phyloP scores from a whole-genome alignment of 768 basidiomycete genomes.

The Coprinopsis cinerea region DNA sequence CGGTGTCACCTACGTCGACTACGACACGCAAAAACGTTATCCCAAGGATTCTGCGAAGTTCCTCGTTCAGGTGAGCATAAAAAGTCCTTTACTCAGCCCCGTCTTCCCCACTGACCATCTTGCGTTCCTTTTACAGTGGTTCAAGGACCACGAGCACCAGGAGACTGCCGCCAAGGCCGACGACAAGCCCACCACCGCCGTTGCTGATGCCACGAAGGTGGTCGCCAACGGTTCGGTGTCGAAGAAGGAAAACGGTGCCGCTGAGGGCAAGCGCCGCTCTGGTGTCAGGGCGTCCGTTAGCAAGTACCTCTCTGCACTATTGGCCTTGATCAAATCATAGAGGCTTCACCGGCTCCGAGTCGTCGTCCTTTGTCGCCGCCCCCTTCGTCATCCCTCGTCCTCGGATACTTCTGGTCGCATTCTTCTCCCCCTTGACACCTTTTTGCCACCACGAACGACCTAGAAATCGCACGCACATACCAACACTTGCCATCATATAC shows the following conservation, averaged over 20 bases:
- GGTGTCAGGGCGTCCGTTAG: slow-evolving; percentile 9
- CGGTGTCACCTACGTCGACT: slow-evolving; percentile 68
- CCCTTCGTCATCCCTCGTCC: no score
- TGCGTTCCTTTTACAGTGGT: slow-evolving; percentile 26
- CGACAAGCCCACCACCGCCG: slow-evolving; percentile 1
- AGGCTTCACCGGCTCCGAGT: neutral
- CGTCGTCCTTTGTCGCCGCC: neutral
- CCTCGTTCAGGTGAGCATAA: slow-evolving; percentile 44
- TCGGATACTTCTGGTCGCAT: no score
- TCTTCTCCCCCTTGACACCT: no score
- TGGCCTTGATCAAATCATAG: slow-evolving; percentile 12
- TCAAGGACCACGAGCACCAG: slow-evolving; percentile 27
- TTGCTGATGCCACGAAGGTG: neutral
- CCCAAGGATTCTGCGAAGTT: slow-evolving; percentile 60
- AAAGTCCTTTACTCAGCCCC: no score
- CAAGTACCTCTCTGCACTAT: slow-evolving; percentile 8
- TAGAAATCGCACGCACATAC: no score
- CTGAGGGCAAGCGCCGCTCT: slow-evolving; percentile 1
- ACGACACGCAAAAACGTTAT: slow-evolving; percentile 57
- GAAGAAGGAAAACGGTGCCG: slow-evolving; percentile 3
- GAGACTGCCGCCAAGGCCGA: slow-evolving; percentile 4
- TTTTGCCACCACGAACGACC: no score
- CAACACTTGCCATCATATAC: no score
- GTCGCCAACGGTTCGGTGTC: slow-evolving; percentile 9
- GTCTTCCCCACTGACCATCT: no score